phyloP scores from a whole-genome alignment of 768 basidiomycete genomes.

The Mycena alexandri region DNA sequence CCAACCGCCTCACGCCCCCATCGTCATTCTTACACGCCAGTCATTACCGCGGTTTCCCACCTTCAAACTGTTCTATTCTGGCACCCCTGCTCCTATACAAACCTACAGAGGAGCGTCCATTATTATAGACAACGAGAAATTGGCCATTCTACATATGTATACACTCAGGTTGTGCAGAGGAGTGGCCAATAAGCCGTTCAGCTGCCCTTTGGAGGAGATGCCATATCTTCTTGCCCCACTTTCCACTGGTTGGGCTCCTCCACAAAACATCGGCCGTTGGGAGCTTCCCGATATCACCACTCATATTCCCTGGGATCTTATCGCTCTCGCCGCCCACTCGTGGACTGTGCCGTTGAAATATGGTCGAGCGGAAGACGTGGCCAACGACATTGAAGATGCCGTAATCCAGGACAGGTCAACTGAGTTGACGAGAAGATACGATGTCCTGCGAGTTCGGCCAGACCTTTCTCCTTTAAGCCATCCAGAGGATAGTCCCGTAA shows the following conservation, averaged over 20 bases:
- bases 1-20: conserved; percentile 61
- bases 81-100: conserved; percentile 56
- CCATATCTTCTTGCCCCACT: conserved; percentile 80
- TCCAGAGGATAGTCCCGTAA: conserved; percentile 72
- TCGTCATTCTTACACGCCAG: conserved; percentile 74
- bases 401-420: conserved; percentile 82
- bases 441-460: conserved; percentile 63
- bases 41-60: conserved; percentile 70
- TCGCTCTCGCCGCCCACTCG: conserved; percentile 63
- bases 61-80: conserved; percentile 73
- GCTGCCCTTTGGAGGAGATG: conserved; percentile 66
- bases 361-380: conserved; percentile 51
- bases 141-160: conserved; percentile 67
- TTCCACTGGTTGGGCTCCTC: conserved; percentile 50
- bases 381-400: conserved; percentile 67
- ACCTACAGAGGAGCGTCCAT: conserved; percentile 65
- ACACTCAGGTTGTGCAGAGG: conserved; percentile 74
- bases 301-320: conserved; percentile 73
- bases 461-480: conserved; percentile 84
- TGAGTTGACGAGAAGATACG: conserved; percentile 83
- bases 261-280: conserved; percentile 37
- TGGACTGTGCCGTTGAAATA: conserved; percentile 65
- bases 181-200: conserved; percentile 76
- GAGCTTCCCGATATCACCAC: conserved; percentile 45
- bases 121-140: conserved; percentile 57